Base-by-base conservation (phyloP, 164 flowering plant genomes). In the Echeveria elegans region DNA sequence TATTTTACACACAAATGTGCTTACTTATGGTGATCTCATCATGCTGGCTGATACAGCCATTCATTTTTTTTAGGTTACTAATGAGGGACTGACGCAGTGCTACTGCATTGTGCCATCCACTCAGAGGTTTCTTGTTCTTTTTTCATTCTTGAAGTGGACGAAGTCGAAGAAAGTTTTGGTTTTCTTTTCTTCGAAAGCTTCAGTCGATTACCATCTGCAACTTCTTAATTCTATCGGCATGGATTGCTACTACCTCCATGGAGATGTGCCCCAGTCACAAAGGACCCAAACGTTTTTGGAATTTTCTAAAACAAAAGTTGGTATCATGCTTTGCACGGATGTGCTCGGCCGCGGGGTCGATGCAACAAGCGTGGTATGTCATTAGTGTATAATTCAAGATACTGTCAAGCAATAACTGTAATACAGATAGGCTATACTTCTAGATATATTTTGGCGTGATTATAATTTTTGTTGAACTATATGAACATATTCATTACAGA, bases 271-370 rank as follows among this genome's bases (percentile, higher is more conserved):
- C 81, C 97, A 92, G 82, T 84, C 83, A 75, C 88, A 87, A 72
- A 76, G 97, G 21, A 88, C 98, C 0, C 69, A 90, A 34, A 95
- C 99, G 38, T 92, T 92, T 72, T 92, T 92, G 75, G 89, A 87
- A 45, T 95, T 88, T 75, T 84, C 88, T 79, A 85, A 88, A 77
- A 88, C 94, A n/a, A 83, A 92, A 66, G 87, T 79, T 65, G 97
- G 99, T 19, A 88, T 92, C 68, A 73, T 95, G 76, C 76, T 95
- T 28, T 95, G 98, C 69, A 95, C 99, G 21, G 97, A 95, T 83
- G 99, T 95, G 66, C 98, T 97, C 71, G 99, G 94, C 63, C 92
- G 99, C 56, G 99, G 99, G 32, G 91, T 95, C 71, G 98, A 95
- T 74, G 88, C 92, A 70, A 96, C 94, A 64, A 80, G 87, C 59